Evolutionary conservation across 176 grass and related monocot genomes (phyloP).

Genomic region (Bolboschoenus planiculmis): DNA sequence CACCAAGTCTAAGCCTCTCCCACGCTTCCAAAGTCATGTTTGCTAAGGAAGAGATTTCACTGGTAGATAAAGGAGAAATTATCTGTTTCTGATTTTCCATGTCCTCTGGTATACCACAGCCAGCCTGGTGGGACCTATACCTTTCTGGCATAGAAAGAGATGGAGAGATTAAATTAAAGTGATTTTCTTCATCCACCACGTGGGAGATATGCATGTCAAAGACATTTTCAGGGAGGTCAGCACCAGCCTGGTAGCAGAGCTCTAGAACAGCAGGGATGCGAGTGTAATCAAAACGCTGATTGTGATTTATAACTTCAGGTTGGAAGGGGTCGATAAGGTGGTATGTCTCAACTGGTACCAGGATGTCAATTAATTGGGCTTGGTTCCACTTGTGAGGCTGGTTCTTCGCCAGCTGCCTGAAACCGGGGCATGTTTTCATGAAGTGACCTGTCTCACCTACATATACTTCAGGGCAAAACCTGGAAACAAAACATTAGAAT

Average conservation of each 20-base stretch:
- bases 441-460: conserved; percentile 50
- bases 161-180: background rate
- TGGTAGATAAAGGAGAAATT: background rate
- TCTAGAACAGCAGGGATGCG: conserved; percentile 67
- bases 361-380: conserved; percentile 54
- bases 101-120: background rate
- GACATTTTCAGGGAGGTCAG: conserved; percentile 32
- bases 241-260: conserved; percentile 85
- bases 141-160: background rate
- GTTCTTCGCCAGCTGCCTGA: conserved; percentile 59
- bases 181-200: background rate
- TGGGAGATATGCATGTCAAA: background rate
- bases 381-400: conserved; percentile 43
- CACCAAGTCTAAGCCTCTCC: conserved; percentile 69
- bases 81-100: background rate
- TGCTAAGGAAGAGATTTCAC: conserved; percentile 46
- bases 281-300: conserved; percentile 67
- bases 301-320: conserved; percentile 57
- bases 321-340: conserved; percentile 61
- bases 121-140: background rate
- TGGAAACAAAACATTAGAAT: conserved; percentile 23
- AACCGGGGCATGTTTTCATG: conserved; percentile 63
- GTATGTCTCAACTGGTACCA: conserved; percentile 58
- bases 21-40: conserved; percentile 68
- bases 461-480: conserved; percentile 77